Evolutionary conservation across 805 yeast genomes (phyloP), one percentile per base, ranked within the genome.

Genomic region (Candida takata): DNA sequence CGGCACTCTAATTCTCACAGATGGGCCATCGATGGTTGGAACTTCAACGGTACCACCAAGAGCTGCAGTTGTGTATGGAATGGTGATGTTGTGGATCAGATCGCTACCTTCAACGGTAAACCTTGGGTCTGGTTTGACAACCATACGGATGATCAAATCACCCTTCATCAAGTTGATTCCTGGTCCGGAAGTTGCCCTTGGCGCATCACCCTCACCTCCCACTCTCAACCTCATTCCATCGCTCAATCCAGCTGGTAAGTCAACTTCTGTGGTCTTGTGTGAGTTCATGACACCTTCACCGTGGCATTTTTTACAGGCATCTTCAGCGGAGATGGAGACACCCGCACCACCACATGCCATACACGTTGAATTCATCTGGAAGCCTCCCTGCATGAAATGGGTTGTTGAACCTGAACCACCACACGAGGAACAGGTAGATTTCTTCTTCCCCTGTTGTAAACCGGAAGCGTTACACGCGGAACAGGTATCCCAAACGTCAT

Each of bases 331-430:
- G 33, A 87, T 76, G 4, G 67, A 70, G 1, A 86, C 92, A 36
- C 99, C 99, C 6, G 84, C 65, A 27, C 99, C 99, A 30, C 72
- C 77, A 68, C 99, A 92, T 4, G 78, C 64, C 33, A 69, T 69
- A 70, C 99, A 92, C 10, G 96, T 86, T 0, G 95, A 78, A 3
- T 95, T 80, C 95, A 92, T 87, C 52, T 88, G 96, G 72, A 90
- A 92, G 0, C 97, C 97, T 4, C 95, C 96, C 47, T 80, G 80
- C 55, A 84, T 71, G 31, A 78, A 69, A 51, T 90, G 97, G 15
- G 87, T 82, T 13, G 81, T 77, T 24, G 88, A 81, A 5, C 99
- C 99, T 0, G 95, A 75, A 39, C 99, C 99, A 38, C 86, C 85
- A 67, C 99, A 92, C 3, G 84, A 63, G 1, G 74, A 64, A 67